Conservation (phyloP, 129 eudicot species). For the Gnaphalium uliginosum region DNA sequence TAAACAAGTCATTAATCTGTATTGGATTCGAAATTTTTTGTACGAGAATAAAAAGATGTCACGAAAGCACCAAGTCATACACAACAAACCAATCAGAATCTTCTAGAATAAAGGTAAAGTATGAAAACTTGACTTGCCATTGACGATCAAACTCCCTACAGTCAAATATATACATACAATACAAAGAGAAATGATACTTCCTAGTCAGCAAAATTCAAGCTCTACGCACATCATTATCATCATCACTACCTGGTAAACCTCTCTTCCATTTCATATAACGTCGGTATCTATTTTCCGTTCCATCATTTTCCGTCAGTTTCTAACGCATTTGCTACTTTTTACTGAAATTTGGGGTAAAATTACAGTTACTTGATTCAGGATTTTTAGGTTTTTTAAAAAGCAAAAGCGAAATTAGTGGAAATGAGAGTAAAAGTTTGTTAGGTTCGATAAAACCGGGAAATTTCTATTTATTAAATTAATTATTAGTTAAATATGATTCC, state of each 20-base stretch:
- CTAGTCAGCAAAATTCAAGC: background rate
- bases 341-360: constrained; percentile 5
- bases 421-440: background rate
- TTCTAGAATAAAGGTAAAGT: constrained; percentile 1
- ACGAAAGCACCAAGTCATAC: too few species aligned
- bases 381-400: background rate
- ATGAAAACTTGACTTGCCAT: constrained; percentile 28
- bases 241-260: constrained; percentile 13
- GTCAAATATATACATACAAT: background rate
- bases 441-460: background rate
- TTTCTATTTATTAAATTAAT: too few species aligned
- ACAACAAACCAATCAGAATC: constrained; percentile 20
- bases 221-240: constrained; percentile 6
- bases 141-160: constrained; percentile 27
- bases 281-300: background rate
- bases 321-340: background rate
- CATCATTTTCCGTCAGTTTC: background rate
- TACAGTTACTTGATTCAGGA: background rate
- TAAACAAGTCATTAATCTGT: too few species aligned
- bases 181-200: background rate
- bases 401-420: background rate
- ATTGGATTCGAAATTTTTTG: too few species aligned
- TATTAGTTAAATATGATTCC: too few species aligned
- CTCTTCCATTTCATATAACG: constrained; percentile 7
- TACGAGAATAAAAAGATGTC: too few species aligned